Conservation (phyloP, 2,329 filamentous ascomycete genomes). For the Mariannaea sp. region DNA sequence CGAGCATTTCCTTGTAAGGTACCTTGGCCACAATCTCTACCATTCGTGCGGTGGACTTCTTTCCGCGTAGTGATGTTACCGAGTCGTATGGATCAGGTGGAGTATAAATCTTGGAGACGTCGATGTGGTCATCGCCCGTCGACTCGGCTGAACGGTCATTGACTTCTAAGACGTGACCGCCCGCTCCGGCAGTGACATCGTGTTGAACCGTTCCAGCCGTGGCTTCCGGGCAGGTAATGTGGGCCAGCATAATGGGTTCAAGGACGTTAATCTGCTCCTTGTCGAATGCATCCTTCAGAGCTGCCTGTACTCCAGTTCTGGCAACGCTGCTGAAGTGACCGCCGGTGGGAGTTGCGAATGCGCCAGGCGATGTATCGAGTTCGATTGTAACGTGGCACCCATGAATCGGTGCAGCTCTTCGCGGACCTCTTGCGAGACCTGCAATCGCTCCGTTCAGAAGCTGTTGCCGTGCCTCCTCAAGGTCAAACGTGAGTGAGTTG, state of each 20-base stretch:
- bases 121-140: slow-evolving; percentile 55
- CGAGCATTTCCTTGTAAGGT: slow-evolving; percentile 94
- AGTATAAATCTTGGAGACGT: slow-evolving; percentile 78
- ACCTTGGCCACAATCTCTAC: slow-evolving; percentile 81
- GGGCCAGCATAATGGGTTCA: slow-evolving; percentile 91
- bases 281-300: slow-evolving; percentile 66
- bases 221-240: slow-evolving; percentile 83
- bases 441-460: slow-evolving; percentile 82
- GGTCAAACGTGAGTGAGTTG: slow-evolving; percentile 56
- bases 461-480: slow-evolving; percentile 57
- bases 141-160: slow-evolving; percentile 55
- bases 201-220: slow-evolving; percentile 83
- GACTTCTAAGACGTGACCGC: slow-evolving; percentile 75
- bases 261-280: slow-evolving; percentile 68
- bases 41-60: slow-evolving; percentile 54
- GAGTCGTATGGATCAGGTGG: slow-evolving; percentile 81
- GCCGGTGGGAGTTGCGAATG: slow-evolving; percentile 63
- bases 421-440: slow-evolving; percentile 82
- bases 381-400: slow-evolving; percentile 72
- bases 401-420: slow-evolving; percentile 79
- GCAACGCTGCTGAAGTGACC: slow-evolving; percentile 69
- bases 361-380: slow-evolving; percentile 66
- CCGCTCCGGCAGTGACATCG: slow-evolving; percentile 73
- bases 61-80: slow-evolving; percentile 59
- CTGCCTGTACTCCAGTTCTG: slow-evolving; percentile 67